These are phyloP conservation scores for Fusarium albidum DNA, from an alignment of 2,329 filamentous ascomycete species.

Conservation along the genomic window DNA sequence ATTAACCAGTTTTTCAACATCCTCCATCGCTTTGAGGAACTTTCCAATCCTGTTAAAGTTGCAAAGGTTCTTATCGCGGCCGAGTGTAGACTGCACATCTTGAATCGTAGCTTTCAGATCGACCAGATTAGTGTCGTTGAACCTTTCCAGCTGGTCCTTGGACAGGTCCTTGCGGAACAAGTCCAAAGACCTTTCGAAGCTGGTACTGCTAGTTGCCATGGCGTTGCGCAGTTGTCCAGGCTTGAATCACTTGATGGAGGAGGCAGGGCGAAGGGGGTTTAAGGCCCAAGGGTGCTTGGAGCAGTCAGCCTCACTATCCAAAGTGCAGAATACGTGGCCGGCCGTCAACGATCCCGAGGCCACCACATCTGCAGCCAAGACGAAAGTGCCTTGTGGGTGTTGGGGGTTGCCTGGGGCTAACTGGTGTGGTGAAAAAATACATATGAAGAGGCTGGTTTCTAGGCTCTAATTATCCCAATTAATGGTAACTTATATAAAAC, in stretches of 20 bases:
- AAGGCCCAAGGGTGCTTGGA: no score
- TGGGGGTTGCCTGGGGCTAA: neutral
- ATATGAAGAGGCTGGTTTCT: no score
- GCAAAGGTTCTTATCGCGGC: neutral
- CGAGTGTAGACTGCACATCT: neutral
- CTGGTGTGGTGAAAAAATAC: no score
- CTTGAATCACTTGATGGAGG: no score
- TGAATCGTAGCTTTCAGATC: rapidly evolving
- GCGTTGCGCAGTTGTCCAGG: rapidly evolving
- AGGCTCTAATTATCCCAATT: no score
- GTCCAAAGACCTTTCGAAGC: neutral
- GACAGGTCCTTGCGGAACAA: slow-evolving; percentile 4
- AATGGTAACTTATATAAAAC: no score
- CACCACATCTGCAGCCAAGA: no score
- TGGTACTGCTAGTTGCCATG: neutral
- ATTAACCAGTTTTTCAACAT: neutral
- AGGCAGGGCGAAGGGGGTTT: neutral
- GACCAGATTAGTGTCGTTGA: rapidly evolving
- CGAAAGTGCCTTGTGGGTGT: no score
- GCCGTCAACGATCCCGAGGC: no score
- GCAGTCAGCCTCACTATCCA: no score
- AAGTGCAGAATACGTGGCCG: no score
- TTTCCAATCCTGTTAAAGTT: neutral
- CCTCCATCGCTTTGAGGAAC: slow-evolving; percentile 1
- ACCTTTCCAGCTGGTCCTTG: neutral